phyloP scores from a whole-genome alignment of 495 filamentous ascomycete species.

The Penicillium maclennaniae region DNA sequence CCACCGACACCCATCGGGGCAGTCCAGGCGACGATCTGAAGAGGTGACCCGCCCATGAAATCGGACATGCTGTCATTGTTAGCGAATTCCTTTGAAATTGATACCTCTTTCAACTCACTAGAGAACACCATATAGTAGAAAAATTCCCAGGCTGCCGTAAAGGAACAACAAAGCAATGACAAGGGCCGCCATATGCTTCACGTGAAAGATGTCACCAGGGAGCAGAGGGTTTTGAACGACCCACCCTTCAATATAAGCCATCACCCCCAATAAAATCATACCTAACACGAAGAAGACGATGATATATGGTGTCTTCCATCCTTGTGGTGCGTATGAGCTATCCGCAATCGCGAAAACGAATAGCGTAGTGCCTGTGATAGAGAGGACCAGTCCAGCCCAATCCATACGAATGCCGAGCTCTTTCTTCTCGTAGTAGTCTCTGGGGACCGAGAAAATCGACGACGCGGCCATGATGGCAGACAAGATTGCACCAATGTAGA shows the following conservation, averaged over 20 bases:
- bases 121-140: constrained; percentile 71
- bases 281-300: constrained; percentile 50
- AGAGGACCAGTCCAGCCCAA: constrained; percentile 62
- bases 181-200: constrained; percentile 69
- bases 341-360: constrained; percentile 79
- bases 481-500: constrained; percentile 66
- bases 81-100: neutral
- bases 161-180: constrained; percentile 64
- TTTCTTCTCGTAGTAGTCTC: constrained; percentile 51
- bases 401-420: constrained; percentile 57
- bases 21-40: constrained; percentile 77
- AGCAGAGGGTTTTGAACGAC: constrained; percentile 68
- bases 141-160: constrained; percentile 75
- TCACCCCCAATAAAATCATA: constrained; percentile 47
- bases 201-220: constrained; percentile 68
- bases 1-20: constrained; percentile 73
- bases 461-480: constrained; percentile 46
- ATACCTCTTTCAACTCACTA: constrained; percentile 55
- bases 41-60: constrained; percentile 60
- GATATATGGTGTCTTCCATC: constrained; percentile 69
- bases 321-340: constrained; percentile 60
- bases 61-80: constrained; percentile 51
- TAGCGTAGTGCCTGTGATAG: constrained; percentile 63
- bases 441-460: constrained; percentile 64
- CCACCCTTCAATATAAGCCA: constrained; percentile 75